These are phyloP conservation scores for Antitrichia curtipendula DNA, from an alignment of 225 moss, liverwort and hornwort genomes.

Conservation along the genomic window DNA sequence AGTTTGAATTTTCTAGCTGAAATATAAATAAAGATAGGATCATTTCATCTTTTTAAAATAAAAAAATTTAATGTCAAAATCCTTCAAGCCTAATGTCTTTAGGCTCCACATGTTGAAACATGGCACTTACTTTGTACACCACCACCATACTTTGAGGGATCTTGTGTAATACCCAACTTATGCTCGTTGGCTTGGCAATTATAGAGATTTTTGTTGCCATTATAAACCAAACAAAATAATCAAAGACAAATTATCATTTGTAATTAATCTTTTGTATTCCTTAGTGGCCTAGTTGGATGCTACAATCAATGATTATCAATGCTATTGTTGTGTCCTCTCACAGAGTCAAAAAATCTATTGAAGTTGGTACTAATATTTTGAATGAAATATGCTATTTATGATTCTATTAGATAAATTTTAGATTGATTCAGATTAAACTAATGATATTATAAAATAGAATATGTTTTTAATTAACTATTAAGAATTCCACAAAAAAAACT, in stretches of 20 bases:
- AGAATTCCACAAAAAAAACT: neutral
- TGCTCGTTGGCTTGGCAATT: rapidly evolving
- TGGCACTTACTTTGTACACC: neutral
- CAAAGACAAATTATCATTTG: neutral
- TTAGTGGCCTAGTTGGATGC: neutral
- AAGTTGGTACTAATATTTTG: neutral
- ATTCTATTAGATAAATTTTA: neutral
- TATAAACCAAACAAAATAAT: neutral
- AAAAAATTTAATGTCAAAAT: neutral
- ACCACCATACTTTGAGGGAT: neutral
- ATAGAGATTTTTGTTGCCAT: neutral
- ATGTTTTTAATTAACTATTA: neutral
- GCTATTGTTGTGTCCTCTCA: too few relatives aligned
- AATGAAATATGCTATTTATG: neutral
- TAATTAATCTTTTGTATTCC: neutral
- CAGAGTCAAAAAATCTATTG: neutral
- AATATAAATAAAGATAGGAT: neutral
- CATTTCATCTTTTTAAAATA: neutral
- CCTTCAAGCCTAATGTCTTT: neutral
- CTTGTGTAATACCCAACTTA: rapidly evolving
- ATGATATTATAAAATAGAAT: neutral
- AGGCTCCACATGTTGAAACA: rapidly evolving
- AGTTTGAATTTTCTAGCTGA: rapidly evolving
- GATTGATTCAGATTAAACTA: neutral
- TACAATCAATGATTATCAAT: neutral